Conservation (phyloP, 441 rosid species). For the Pelargonium cotyledonis region DNA sequence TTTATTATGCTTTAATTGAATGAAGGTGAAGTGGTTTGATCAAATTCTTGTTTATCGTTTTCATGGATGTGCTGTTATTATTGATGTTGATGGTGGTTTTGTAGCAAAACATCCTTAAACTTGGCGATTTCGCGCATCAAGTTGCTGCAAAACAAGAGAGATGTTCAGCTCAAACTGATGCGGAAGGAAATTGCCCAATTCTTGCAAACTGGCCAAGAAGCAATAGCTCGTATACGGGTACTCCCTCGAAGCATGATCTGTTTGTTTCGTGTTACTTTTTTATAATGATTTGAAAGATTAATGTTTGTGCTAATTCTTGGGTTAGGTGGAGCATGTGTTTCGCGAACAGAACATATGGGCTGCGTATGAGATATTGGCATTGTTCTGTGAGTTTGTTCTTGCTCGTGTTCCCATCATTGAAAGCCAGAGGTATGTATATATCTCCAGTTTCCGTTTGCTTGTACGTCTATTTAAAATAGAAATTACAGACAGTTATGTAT, state of each 20-base stretch:
- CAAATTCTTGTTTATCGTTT: not conserved
- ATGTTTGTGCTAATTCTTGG: conserved; percentile 7
- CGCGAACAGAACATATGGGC: conserved; percentile 73
- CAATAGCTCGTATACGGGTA: conserved; percentile 91
- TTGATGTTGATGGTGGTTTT: conserved; percentile 17
- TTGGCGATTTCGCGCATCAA: conserved; percentile 75
- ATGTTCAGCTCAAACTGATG: conserved; percentile 81
- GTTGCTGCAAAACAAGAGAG: conserved; percentile 85
- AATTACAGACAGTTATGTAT: not conserved
- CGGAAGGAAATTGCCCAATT: conserved; percentile 89
- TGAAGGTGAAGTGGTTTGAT: not conserved
- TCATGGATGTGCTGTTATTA: not conserved
- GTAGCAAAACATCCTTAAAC: conserved; percentile 79
- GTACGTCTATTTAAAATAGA: not conserved
- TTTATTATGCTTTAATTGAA: conserved; percentile 2
- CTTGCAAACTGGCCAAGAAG: conserved; percentile 85
- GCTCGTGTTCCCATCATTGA: conserved; percentile 83
- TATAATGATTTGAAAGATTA: conserved; percentile 11
- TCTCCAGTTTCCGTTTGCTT: not conserved
- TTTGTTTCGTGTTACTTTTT: conserved; percentile 7
- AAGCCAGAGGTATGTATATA: conserved; percentile 44
- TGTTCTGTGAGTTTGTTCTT: conserved; percentile 79
- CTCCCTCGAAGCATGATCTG: not conserved
- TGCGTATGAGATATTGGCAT: conserved; percentile 75
- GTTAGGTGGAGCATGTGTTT: conserved; percentile 86